A percentile compares a stretch with the other conserved stretches of the same genome.
These are phyloP conservation scores for Rhododendron kiyosumense DNA, from an alignment of 148 eudicot species.

Conservation along the genomic window DNA sequence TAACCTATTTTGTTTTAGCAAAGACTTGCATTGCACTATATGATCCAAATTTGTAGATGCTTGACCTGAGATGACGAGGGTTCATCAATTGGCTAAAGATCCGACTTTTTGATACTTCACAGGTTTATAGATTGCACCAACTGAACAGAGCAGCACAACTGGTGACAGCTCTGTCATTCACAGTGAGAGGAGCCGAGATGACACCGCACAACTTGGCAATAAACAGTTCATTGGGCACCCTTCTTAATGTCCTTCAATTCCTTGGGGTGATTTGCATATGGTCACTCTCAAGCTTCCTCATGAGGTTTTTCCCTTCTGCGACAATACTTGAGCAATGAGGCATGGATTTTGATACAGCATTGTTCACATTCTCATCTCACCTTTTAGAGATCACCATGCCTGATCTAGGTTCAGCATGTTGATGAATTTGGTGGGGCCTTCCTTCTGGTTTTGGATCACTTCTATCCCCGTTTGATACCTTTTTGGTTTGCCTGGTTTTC, in stretches of 20 bases:
- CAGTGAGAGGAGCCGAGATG: slow-evolving; percentile 92
- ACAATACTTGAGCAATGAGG: slow-evolving; percentile 28
- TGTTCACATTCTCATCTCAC: background rate
- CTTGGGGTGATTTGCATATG: slow-evolving; percentile 88
- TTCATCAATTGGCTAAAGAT: background rate
- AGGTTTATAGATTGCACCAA: slow-evolving; percentile 96
- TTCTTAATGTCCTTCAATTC: slow-evolving; percentile 76
- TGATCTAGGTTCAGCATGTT: background rate
- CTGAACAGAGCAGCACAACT: slow-evolving; percentile 95
- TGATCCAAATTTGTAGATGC: background rate
- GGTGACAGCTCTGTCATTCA: slow-evolving; percentile 92
- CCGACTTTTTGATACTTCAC: background rate
- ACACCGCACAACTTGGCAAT: slow-evolving; percentile 90
- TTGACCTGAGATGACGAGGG: background rate
- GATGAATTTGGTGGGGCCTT: background rate
- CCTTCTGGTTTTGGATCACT: background rate
- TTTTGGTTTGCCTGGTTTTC: slow-evolving; percentile 1
- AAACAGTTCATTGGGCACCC: slow-evolving; percentile 72
- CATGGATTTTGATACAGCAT: background rate
- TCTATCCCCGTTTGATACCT: background rate
- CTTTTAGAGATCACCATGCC: background rate
- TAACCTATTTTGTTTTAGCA: background rate
- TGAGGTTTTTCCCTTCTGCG: slow-evolving; percentile 58
- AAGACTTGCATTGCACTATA: background rate
- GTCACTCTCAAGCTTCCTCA: slow-evolving; percentile 92